These are phyloP conservation scores for Naganishia albida DNA, from an alignment of 1,284 basidiomycete species.

Conservation along the genomic window DNA sequence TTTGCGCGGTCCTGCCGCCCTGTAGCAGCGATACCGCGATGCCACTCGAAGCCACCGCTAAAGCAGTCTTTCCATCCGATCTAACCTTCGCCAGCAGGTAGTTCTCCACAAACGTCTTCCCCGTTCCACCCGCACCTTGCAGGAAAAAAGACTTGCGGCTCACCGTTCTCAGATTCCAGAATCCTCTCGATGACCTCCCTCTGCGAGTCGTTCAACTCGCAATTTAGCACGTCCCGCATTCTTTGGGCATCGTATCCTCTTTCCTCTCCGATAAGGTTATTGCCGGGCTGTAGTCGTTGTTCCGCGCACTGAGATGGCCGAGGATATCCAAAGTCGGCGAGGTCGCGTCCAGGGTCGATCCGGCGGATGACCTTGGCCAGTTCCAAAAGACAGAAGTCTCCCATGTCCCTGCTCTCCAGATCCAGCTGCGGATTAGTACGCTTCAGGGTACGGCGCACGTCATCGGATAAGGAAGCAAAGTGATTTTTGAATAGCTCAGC, in stretches of 20 bases:
- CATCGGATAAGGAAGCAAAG: too few species aligned
- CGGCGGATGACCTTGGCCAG: too few species aligned
- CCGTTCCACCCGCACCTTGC: conserved; percentile 57
- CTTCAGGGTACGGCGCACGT: too few species aligned
- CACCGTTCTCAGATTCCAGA: too few species aligned
- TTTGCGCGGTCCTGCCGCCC: conserved; percentile 52
- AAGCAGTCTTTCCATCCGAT: conserved; percentile 45
- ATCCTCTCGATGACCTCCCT: too few species aligned
- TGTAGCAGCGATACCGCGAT: conserved; percentile 56
- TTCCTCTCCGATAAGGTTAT: background rate
- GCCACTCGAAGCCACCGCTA: conserved; percentile 59
- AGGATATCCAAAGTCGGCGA: too few species aligned
- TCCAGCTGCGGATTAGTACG: too few species aligned
- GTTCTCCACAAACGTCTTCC: conserved; percentile 60
- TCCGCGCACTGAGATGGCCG: background rate
- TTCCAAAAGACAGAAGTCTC: too few species aligned
- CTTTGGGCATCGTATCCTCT: background rate
- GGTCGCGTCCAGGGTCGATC: too few species aligned
- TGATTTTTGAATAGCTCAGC: too few species aligned
- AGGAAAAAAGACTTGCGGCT: conserved; percentile 54
- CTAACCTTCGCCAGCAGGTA: conserved; percentile 51
- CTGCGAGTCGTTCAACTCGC: too few species aligned
- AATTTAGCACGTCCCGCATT: background rate
- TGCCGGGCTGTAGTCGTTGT: conserved; percentile 6
- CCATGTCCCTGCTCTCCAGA: too few species aligned